Percentiles rank a stretch among this genome's conserved stretches.
phyloP scores from a whole-genome alignment of 2,329 filamentous ascomycete genomes.

The Bimuria novae-zelandiae region DNA sequence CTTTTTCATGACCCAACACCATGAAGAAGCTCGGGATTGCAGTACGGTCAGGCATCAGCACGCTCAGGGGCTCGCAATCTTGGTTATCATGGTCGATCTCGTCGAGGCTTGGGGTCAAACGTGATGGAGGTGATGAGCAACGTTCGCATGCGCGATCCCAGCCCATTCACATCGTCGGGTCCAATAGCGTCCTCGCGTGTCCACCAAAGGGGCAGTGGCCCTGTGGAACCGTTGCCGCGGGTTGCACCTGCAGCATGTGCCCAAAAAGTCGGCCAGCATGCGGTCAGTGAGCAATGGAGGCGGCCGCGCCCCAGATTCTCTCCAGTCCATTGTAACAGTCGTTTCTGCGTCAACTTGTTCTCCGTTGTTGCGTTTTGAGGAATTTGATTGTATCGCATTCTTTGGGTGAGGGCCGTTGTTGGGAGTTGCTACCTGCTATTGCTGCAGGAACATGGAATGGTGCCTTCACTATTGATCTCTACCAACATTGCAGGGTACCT shows the following conservation, averaged over 20 bases:
- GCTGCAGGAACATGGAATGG: slow-evolving; percentile 30
- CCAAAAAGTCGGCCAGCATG: background rate
- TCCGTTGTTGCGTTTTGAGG: background rate
- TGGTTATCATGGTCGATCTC: background rate
- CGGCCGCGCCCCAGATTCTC: too few relatives aligned
- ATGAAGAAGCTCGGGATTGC: background rate
- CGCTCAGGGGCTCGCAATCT: background rate
- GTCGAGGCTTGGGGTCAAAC: background rate
- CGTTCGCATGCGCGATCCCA: slow-evolving; percentile 18
- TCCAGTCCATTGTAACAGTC: background rate
- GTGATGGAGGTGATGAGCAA: slow-evolving; percentile 14
- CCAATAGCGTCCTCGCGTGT: slow-evolving; percentile 8
- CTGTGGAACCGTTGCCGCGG: slow-evolving; percentile 1
- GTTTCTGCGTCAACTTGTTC: background rate
- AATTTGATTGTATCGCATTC: slow-evolving; percentile 1
- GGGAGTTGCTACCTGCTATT: slow-evolving; percentile 8
- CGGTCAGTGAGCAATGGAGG: background rate
- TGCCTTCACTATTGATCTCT: slow-evolving; percentile 15
- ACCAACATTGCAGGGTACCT: background rate
- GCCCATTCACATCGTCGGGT: slow-evolving; percentile 14
- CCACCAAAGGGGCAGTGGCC: background rate
- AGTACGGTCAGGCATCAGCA: background rate
- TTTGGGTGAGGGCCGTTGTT: background rate
- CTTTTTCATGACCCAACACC: background rate
- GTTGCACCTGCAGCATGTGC: background rate